phyloP scores from a whole-genome alignment of 164 flowering plant species.

The Chloranthus sessilifolius region DNA sequence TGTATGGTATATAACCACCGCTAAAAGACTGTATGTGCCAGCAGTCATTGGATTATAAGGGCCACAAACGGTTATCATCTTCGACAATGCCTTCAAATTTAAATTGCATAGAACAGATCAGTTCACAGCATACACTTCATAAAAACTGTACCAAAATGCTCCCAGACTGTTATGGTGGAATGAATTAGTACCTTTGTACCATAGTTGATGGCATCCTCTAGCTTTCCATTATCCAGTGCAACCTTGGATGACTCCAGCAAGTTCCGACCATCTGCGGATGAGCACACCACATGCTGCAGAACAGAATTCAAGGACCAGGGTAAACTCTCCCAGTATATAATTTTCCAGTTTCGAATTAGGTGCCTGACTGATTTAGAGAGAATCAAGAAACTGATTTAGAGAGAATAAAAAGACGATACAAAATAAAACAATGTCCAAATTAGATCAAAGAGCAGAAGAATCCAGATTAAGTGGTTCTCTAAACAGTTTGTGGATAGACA shows the following conservation, averaged over 20 bases:
- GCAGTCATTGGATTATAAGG: constrained; percentile 85
- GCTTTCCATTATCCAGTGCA: constrained; percentile 90
- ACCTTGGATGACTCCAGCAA: constrained; percentile 78
- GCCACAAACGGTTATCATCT: constrained; percentile 87
- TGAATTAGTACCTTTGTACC: constrained; percentile 63
- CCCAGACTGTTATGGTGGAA: neutral
- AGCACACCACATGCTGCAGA: constrained; percentile 70
- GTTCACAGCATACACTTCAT: neutral
- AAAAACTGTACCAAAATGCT: neutral
- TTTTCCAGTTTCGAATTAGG: too few species aligned
- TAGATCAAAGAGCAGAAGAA: too few species aligned
- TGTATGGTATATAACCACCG: constrained; percentile 88
- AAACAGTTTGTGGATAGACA: too few species aligned
- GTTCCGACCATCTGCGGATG: constrained; percentile 85
- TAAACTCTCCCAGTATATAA: neutral
- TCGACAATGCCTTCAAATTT: constrained; percentile 64
- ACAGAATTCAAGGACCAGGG: constrained; percentile 9
- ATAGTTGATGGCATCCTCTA: constrained; percentile 76
- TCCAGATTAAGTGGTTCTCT: too few species aligned
- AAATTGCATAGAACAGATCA: constrained; percentile 11
- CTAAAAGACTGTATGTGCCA: constrained; percentile 88
- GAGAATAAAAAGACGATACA: too few species aligned
- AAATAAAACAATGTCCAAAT: too few species aligned
- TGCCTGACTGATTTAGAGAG: too few species aligned
- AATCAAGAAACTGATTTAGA: too few species aligned